Conservation (phyloP, 2,329 filamentous ascomycete genomes). For the Calonectria multiphialidica region DNA sequence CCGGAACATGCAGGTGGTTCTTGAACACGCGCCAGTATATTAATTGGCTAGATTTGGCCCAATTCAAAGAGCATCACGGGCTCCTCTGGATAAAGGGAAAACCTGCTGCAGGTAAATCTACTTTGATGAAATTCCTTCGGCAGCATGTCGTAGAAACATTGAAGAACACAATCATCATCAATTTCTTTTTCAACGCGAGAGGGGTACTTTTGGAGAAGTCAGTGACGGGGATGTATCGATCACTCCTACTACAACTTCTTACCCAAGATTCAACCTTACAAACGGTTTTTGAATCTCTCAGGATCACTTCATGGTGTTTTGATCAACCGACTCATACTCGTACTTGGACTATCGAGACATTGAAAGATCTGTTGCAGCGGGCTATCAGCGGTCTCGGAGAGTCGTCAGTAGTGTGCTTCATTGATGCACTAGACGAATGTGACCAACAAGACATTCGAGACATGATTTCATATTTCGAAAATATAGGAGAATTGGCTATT, state of each 20-base stretch:
- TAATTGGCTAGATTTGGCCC: constrained; percentile 50
- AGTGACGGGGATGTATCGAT: constrained; percentile 56
- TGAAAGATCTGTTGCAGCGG: neutral
- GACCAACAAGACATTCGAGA: neutral
- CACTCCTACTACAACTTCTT: constrained; percentile 61
- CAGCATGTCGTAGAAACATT: constrained; percentile 23
- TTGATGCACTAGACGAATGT: neutral
- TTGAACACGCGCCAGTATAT: constrained; percentile 47
- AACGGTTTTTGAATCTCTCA: constrained; percentile 42
- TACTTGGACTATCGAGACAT: neutral
- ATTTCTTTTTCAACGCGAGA: constrained; percentile 63
- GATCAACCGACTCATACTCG: neutral
- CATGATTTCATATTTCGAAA: neutral
- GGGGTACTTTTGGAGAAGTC: neutral
- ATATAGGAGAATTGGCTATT: neutral
- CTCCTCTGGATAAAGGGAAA: constrained; percentile 48
- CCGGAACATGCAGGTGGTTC: constrained; percentile 57
- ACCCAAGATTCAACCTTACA: constrained; percentile 48
- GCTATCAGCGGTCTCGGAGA: neutral
- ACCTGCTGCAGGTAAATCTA: neutral
- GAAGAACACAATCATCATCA: constrained; percentile 45
- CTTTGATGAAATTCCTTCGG: constrained; percentile 54
- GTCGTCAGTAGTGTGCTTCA: neutral
- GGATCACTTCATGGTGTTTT: neutral
- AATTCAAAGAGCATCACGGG: constrained; percentile 45